Percentiles rank a stretch among this genome's conserved stretches.
Evolutionary conservation across 306 rosid species (phyloP).

Genomic region (Senna siamea): DNA sequence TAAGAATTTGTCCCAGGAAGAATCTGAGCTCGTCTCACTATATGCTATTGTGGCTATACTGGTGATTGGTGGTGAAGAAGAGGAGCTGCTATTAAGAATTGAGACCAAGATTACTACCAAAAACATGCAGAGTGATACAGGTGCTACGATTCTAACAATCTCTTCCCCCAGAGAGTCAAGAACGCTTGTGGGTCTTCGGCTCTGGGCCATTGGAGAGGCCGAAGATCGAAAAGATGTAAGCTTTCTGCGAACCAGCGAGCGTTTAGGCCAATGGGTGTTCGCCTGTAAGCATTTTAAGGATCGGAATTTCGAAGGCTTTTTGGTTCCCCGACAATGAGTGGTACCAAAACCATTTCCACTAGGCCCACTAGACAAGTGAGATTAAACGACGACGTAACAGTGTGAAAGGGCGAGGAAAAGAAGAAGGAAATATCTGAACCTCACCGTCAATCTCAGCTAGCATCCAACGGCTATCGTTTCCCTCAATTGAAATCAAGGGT

Average conservation of each 20-base stretch:
- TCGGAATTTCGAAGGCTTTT: neutral
- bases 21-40: constrained; percentile 65
- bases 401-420: neutral
- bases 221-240: neutral
- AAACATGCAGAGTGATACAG: constrained; percentile 93
- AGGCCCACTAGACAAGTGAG: neutral
- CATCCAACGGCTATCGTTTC: constrained; percentile 35
- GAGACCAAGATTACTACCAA: constrained; percentile 83
- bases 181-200: constrained; percentile 53
- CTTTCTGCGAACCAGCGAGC: constrained; percentile 15
- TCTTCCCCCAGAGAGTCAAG: constrained; percentile 79
- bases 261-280: neutral
- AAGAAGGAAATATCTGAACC: neutral
- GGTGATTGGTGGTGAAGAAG: constrained; percentile 48
- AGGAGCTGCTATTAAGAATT: constrained; percentile 44
- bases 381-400: neutral
- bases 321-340: neutral
- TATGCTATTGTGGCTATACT: constrained; percentile 81
- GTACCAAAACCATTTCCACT: neutral
- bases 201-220: constrained; percentile 62
- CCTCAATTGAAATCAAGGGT: constrained; percentile 25
- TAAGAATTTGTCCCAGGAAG: constrained; percentile 81
- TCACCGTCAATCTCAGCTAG: neutral
- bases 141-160: constrained; percentile 74
- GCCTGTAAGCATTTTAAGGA: neutral